Evolutionary conservation across 1,284 basidiomycete genomes (phyloP).

Genomic region (Sanguinoderma infundibulare): DNA sequence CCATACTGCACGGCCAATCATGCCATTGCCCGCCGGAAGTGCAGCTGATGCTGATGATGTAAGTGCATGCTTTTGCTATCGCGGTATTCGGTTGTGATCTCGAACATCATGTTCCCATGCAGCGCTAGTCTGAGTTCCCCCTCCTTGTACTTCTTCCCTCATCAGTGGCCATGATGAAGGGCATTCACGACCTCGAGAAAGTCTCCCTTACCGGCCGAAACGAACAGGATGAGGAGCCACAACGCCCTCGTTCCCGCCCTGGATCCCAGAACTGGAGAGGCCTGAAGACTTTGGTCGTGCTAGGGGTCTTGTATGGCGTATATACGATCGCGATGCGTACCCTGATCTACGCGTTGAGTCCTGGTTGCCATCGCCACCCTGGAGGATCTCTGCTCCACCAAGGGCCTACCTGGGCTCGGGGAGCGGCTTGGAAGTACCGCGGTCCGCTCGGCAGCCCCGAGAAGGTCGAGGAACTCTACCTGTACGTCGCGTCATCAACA

Average conservation of each 20-base stretch:
- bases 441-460: conserved; percentile 3
- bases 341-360: background rate
- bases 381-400: no score
- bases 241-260: background rate
- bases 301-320: conserved; percentile 4
- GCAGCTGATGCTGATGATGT: no score
- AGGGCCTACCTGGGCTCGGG: conserved; percentile 16
- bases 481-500: conserved; percentile 29
- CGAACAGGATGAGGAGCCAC: background rate
- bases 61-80: no score
- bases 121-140: background rate
- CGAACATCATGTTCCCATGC: background rate
- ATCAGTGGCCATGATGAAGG: conserved; percentile 7
- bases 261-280: background rate
- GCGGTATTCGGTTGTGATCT: background rate
- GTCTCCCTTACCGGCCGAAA: conserved; percentile 1
- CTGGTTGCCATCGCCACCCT: background rate
- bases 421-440: background rate
- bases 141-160: background rate
- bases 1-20: no score
- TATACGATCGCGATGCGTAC: background rate
- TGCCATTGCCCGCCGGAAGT: no score
- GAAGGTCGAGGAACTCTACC: conserved; percentile 28
- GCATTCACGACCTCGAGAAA: conserved; percentile 7
- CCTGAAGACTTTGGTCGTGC: conserved; percentile 5